A percentile compares a stretch with the other conserved stretches of the same genome.
These are phyloP conservation scores for Pleurotus sapidus DNA, from an alignment of 768 basidiomycete genomes.

Conservation along the genomic window DNA sequence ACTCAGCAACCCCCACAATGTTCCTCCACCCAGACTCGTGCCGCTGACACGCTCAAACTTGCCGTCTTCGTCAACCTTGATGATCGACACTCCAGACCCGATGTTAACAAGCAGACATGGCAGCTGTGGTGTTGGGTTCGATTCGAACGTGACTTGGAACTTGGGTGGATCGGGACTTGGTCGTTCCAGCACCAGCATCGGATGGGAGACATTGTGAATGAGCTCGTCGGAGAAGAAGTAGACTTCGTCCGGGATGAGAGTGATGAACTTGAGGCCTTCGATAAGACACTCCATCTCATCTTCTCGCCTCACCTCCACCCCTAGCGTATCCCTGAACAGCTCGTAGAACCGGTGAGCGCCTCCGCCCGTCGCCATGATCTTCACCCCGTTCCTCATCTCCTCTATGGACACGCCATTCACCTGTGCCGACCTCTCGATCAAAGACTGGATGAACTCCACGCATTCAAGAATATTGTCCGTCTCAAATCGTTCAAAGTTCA, in stretches of 20 bases:
- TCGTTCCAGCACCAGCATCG: conserved; percentile 52
- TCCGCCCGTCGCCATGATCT: conserved; percentile 97
- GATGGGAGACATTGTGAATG: conserved; percentile 61
- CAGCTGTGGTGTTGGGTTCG: conserved; percentile 79
- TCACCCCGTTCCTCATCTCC: conserved; percentile 89
- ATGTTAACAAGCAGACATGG: conserved; percentile 98
- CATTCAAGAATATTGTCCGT: conserved; percentile 85
- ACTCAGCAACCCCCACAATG: conserved; percentile 94
- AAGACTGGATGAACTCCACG: conserved; percentile 80
- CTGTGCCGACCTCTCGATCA: conserved; percentile 83
- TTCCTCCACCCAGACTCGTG: conserved; percentile 95
- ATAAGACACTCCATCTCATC: conserved; percentile 99
- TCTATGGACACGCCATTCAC: conserved; percentile 85
- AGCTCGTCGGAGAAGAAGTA: conserved; percentile 99
- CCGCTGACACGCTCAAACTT: conserved; percentile 95
- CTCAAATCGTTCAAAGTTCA: conserved; percentile 98
- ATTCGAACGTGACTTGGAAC: conserved; percentile 86
- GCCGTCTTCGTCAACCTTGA: conserved; percentile 95
- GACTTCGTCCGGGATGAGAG: conserved; percentile 93
- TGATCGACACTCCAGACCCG: conserved; percentile 95
- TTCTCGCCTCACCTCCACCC: conserved; percentile 84
- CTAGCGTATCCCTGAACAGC: conserved; percentile 67
- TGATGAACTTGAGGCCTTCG: conserved; percentile 93
- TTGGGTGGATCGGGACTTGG: conserved; percentile 90
- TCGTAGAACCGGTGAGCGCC: conserved; percentile 95